A percentile compares a stretch with the other conserved stretches of the same genome.
These are phyloP conservation scores for Sodiomyces alkalinus DNA, from an alignment of 2,329 filamentous ascomycete species.

Conservation along the genomic window DNA sequence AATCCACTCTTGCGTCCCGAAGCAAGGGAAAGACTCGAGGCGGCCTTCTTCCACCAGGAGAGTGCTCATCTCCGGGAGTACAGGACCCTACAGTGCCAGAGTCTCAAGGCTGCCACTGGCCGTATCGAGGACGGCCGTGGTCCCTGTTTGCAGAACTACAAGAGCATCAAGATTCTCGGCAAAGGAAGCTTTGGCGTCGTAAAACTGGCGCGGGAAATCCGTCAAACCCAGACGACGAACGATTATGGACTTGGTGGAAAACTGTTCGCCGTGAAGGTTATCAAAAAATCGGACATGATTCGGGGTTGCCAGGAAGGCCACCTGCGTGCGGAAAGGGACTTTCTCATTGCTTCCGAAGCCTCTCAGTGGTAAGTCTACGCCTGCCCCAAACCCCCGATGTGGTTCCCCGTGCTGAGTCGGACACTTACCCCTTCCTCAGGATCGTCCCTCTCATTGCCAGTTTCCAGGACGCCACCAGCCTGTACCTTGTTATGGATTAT, in stretches of 20 bases:
- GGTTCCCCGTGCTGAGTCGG: too few species aligned
- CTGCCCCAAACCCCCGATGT: background rate
- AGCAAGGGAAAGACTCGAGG: slow-evolving; percentile 27
- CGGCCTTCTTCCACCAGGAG: slow-evolving; percentile 44
- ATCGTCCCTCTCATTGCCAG: slow-evolving; percentile 76
- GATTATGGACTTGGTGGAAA: slow-evolving; percentile 17
- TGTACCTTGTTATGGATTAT: slow-evolving; percentile 96
- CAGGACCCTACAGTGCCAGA: slow-evolving; percentile 11
- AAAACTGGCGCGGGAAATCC: slow-evolving; percentile 58
- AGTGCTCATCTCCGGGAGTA: slow-evolving; percentile 50
- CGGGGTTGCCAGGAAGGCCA: slow-evolving; percentile 85
- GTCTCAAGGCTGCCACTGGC: slow-evolving; percentile 3
- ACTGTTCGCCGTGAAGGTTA: slow-evolving; percentile 94
- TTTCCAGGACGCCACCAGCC: slow-evolving; percentile 70
- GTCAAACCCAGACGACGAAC: background rate
- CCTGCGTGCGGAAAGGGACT: slow-evolving; percentile 78
- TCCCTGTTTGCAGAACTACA: slow-evolving; percentile 41
- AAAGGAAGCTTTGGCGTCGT: slow-evolving; percentile 95
- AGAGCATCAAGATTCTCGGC: slow-evolving; percentile 67
- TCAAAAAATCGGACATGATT: slow-evolving; percentile 86
- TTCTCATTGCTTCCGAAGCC: slow-evolving; percentile 77
- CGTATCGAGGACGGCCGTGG: slow-evolving; percentile 4
- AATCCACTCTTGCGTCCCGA: slow-evolving; percentile 33
- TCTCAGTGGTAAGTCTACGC: slow-evolving; percentile 59
- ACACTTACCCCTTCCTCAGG: slow-evolving; percentile 25